Evolutionary conservation across 2,329 filamentous ascomycete species (phyloP).

Genomic region (Capronia coronata): DNA sequence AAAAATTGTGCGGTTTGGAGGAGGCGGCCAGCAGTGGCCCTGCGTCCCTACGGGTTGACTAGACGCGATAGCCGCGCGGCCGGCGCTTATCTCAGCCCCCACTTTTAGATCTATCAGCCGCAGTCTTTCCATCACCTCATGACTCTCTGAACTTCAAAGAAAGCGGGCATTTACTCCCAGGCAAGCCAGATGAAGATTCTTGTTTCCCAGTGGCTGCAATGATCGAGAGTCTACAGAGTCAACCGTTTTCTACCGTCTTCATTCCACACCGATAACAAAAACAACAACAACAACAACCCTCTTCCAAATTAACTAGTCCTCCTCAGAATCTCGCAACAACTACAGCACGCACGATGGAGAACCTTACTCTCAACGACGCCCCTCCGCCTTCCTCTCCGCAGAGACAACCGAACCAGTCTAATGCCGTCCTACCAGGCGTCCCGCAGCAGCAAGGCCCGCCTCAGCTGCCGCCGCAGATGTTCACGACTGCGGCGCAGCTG

Average conservation of each 20-base stretch:
- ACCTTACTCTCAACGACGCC: slow-evolving; percentile 28
- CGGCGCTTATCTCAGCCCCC: neutral
- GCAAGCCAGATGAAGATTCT: neutral
- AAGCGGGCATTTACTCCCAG: slow-evolving; percentile 1
- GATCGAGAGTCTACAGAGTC: slow-evolving; percentile 3
- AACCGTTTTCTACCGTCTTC: neutral
- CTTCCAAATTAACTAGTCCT: neutral
- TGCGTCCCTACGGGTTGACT: no score
- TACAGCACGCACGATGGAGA: slow-evolving; percentile 29
- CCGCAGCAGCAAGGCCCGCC: slow-evolving; percentile 38
- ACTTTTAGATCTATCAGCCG: neutral
- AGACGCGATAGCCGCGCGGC: neutral
- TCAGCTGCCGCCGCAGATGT: slow-evolving; percentile 74
- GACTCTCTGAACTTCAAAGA: slow-evolving; percentile 29
- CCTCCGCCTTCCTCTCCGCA: slow-evolving; percentile 17
- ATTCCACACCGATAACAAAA: slow-evolving; percentile 6
- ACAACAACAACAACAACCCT: neutral
- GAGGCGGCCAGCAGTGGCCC: no score
- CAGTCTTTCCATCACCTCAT: neutral
- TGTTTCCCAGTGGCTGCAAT: slow-evolving; percentile 10
- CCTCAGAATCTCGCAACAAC: no score
- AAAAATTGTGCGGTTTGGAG: neutral
- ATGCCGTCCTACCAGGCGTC: slow-evolving; percentile 19
- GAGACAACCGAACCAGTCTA: slow-evolving; percentile 21
- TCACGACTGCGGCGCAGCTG: slow-evolving; percentile 92